Evolutionary conservation across 495 filamentous ascomycete genomes (phyloP), one percentile per base, ranked within the genome.

Genomic region (Penicillium pulvis): DNA sequence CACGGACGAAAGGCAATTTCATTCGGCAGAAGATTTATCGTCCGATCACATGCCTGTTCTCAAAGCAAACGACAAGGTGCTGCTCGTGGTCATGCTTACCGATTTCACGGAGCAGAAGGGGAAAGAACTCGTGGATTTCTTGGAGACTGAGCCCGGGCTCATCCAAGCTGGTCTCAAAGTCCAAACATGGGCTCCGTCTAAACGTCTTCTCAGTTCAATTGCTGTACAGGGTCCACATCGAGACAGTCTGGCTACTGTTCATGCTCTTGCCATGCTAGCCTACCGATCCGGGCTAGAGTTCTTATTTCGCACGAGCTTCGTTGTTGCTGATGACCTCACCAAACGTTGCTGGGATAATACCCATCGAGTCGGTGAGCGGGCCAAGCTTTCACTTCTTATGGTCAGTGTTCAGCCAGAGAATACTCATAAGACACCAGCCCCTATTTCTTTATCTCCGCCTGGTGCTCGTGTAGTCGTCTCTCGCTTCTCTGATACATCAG

Each of bases 241-340:
- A 28, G 47, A 49, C 28, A 49, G 47, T 23, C 47, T 26, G 24
- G 47, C 47, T 23, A 49, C 31, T 16, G 17, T 49, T 7, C 16
- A 49, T 30, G 24, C 24, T 19, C 20, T 49, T 16, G 47, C 47
- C 1, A 28, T 28, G 47, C 23, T 49, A n/a, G 47, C 47, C 16
- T 17, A 49, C 11, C 24, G 16, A 7, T 49, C 28, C 16, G 47
- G 47, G 3, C 23, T 33, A 11, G 8, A 49, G 23, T 6, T 49
- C 23, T 31, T n/a, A 30, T 16, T 4, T 33, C 9, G 7, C 9
- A 49, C 47, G 12, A 30, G 7, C 24, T 49, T 49, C 24, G 24
- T 49, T n/a, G 47, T 49, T 16, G 47, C 24, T 16, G 47, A 49
- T 23, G 47, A 49, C 0, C 42, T 45, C 42, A 45, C 17, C 42